Base-by-base conservation (phyloP, 495 filamentous ascomycete species). In the Penicillium ucsense region DNA sequence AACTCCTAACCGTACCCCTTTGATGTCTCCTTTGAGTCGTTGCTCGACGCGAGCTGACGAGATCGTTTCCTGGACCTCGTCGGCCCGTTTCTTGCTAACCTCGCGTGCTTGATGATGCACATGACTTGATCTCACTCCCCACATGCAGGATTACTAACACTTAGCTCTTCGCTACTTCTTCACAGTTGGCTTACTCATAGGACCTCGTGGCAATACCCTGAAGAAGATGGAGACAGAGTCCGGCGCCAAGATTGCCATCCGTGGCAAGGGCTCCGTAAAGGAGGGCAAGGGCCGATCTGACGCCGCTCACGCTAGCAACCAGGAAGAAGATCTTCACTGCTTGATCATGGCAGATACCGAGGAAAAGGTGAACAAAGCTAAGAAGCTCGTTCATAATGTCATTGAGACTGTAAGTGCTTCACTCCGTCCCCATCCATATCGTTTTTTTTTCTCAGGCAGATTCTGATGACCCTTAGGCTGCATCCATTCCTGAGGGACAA, bases 141-240 rank as follows among this genome's bases (percentile, higher is more conserved):
- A 72, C 60, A 68, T 66, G 91, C 52, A 50, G 60, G 60, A 61
- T 53, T 47, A 70, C 92, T 97, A 94, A 98, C 89, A 85, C 82
- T 73, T 79, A 87, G 78, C 84, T 83, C 70, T 83, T 76, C 73
- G 64, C 65, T 72, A 80, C 76, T 72, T 75, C 83, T 48, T 83
- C 85, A 84, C 91, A 98, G 92, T 98, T 84, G 92, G 92, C 68
- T 82, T 98, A 82, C 89, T 98, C 64, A 98, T 98, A 81, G 92
- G 92, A 68, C 92, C 92, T 73, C 92, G 92, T 87, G 92, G 92
- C 62, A 97, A 96, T 63, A 98, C 92, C 48, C 73, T 98, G 56
- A 98, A 98, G 76, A 96, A 95, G 67, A 98, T 98, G 92, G 92
- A 98, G 64, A 79, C 84, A 57, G 89, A 97, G 73, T 98, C 92